Base-by-base conservation (phyloP, 148 eudicot species). In the Simmondsia chinensis region DNA sequence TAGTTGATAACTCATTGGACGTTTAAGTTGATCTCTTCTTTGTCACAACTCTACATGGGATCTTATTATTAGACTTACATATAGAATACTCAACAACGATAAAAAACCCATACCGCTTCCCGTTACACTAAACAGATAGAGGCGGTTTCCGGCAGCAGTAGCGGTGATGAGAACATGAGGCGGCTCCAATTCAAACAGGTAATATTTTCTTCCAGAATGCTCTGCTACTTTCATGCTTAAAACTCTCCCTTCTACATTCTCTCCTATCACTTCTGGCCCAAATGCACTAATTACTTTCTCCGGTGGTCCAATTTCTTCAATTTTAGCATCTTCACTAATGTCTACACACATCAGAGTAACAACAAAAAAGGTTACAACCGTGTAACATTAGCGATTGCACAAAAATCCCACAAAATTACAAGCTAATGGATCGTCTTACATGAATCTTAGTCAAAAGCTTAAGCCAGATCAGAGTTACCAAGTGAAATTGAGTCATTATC, bases 131-230 rank as follows among this genome's bases (percentile, higher is more conserved):
- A 84, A 89, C 50, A 84, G 62, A 69, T 89, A 89, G 15, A 89
- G 84, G 32, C 95, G 82, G 57, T 89, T 89, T 32, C 97, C 97
- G 28, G 97, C 97, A 4, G 97, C 97, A 44, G 95, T 89, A 12
- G 94, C 97, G 33, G 94, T 88, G 71, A 88, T 83, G 21, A 83
- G 40, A 51, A 61, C 72, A 51, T 88, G 97, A 14, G 97, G 97
- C 1, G 97, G 84, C 57, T 88, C 97, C 43, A 88, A 60, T 59
- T 88, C 97, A 25, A 61, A 89, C 66, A 75, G 87, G 61, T 89
- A 89, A 74, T 89, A 89, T 46, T 66, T 84, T 55, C 95, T 74
- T 34, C 97, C 97, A 10, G 68, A 55, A 58, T 89, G 77, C 54
- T 89, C 91, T 36, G 66, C 62, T 26, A 84, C 93, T 73, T 71